Evolutionary conservation across 1,284 basidiomycete species (phyloP).

Genomic region (Ceratobasidium sp.): DNA sequence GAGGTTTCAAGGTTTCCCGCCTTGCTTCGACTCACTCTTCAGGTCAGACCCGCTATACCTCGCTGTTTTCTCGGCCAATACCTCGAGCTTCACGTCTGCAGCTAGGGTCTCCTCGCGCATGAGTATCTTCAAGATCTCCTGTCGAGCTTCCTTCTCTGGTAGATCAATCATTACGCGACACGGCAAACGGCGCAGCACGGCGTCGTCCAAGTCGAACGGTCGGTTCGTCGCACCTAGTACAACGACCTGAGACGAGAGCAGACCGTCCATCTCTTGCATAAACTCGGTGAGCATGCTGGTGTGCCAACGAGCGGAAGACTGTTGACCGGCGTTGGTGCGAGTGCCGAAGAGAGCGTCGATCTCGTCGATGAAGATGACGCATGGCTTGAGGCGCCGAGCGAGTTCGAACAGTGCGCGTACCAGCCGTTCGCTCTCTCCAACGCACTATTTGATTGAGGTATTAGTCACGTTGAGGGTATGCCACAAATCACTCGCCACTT

Average conservation of each 20-base stretch:
- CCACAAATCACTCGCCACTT: conserved; percentile 54
- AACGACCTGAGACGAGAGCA: conserved; percentile 86
- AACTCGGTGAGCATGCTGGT: conserved; percentile 91
- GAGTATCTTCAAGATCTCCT: conserved; percentile 85
- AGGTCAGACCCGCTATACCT: conserved; percentile 92
- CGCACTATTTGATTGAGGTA: conserved; percentile 70
- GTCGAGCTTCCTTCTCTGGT: conserved; percentile 79
- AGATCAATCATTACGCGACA: conserved; percentile 87
- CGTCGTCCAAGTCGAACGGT: conserved; percentile 88
- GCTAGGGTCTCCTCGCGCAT: conserved; percentile 82
- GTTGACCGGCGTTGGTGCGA: conserved; percentile 81
- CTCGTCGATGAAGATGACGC: conserved; percentile 96
- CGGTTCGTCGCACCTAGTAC: conserved; percentile 96
- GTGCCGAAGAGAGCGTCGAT: conserved; percentile 95
- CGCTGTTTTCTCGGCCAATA: conserved; percentile 80
- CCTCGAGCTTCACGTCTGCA: conserved; percentile 74
- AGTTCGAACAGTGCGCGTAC: conserved; percentile 92
- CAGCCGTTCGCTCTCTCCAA: conserved; percentile 95
- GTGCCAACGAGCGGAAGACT: conserved; percentile 80
- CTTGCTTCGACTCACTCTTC: conserved; percentile 75
- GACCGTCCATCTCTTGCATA: conserved; percentile 99
- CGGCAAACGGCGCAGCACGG: conserved; percentile 86
- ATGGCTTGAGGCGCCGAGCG: conserved; percentile 88
- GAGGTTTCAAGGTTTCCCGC: not conserved
- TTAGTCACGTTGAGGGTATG: not conserved